Evolutionary conservation across 305 asterid genomes (phyloP).

Genomic region (Fraxinus angustifolia): DNA sequence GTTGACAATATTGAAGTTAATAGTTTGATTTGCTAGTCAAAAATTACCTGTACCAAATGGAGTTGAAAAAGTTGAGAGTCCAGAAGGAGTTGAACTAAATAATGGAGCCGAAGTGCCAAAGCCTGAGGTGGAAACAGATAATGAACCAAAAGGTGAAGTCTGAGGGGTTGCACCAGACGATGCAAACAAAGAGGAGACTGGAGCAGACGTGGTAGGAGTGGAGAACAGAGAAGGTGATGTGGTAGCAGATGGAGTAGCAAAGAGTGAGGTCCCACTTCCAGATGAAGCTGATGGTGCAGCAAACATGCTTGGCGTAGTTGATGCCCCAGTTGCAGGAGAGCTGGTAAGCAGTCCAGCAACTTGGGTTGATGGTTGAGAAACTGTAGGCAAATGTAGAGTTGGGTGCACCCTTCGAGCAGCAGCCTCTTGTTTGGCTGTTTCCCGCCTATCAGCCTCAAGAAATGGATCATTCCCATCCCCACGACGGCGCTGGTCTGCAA

Average conservation of each 20-base stretch:
- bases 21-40: background rate
- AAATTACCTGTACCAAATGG: constrained; percentile 73
- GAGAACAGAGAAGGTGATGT: constrained; percentile 66
- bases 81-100: constrained; percentile 69
- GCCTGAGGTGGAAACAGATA: constrained; percentile 52
- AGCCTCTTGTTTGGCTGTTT: constrained; percentile 88
- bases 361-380: constrained; percentile 57
- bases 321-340: constrained; percentile 54
- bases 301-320: constrained; percentile 42
- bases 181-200: constrained; percentile 53
- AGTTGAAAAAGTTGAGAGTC: constrained; percentile 52
- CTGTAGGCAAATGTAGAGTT: constrained; percentile 74
- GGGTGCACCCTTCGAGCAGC: constrained; percentile 95
- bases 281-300: constrained; percentile 46
- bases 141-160: constrained; percentile 57
- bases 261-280: constrained; percentile 64
- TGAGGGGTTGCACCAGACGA: constrained; percentile 60
- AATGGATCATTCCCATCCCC: constrained; percentile 83
- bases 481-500: constrained; percentile 78
- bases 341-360: constrained; percentile 44
- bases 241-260: constrained; percentile 62
- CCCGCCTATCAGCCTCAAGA: constrained; percentile 93
- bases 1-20: background rate
- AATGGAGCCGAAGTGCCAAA: constrained; percentile 47
- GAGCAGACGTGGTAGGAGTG: constrained; percentile 63